Evolutionary conservation across 2,329 filamentous ascomycete genomes (phyloP), one percentile per base, ranked within the genome.

Genomic region (Phialophora expanda): DNA sequence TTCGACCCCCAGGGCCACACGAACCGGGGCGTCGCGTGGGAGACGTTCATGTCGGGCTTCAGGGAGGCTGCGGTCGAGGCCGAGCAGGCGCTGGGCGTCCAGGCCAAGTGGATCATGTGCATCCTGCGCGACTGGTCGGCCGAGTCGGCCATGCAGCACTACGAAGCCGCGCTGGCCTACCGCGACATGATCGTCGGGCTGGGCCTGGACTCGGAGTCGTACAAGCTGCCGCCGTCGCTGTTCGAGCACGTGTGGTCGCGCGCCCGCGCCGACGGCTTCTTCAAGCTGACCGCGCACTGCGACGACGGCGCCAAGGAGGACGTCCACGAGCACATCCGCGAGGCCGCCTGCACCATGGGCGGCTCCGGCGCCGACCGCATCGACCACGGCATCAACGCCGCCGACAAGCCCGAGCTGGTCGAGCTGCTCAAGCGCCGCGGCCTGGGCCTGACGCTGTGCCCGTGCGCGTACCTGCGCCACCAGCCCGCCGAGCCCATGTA

Each of bases 231-330:
- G 59, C 59, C 59, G 8, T 55, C 32, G 26, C 30, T 62, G 48
- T 62, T 62, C 30, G 59, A 62, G 30, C 20, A 46, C 50, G 59
- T 62, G n/a, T 62, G 59, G 59, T 44, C 59, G 26, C 48, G 59
- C n/a, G 81, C 81, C 1, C 69, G 73, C 58, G 61, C 59, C 12
- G 79, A 82, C 32, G 80, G 81, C 0, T 75, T 82, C 60, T 55
- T 55, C 24, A 77, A 79, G 51, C 73, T 81, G 11, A 84, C 82
- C 2, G 79, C 79, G 69, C 83, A 84, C 61, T 83, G 81, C 70
- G 82, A 84, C 64, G 80, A 83, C 41, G 82, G 79, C 44, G 53
- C 53, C 24, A 79, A 83, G 65, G 79, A 81, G 61, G 80, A 83
- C 63, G 78, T 80, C 0, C 77, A 77, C 26, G 78, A 77, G 38